These are phyloP conservation scores for Diaporthe sp. DNA, from an alignment of 2,329 filamentous ascomycete species.

Conservation along the genomic window DNA sequence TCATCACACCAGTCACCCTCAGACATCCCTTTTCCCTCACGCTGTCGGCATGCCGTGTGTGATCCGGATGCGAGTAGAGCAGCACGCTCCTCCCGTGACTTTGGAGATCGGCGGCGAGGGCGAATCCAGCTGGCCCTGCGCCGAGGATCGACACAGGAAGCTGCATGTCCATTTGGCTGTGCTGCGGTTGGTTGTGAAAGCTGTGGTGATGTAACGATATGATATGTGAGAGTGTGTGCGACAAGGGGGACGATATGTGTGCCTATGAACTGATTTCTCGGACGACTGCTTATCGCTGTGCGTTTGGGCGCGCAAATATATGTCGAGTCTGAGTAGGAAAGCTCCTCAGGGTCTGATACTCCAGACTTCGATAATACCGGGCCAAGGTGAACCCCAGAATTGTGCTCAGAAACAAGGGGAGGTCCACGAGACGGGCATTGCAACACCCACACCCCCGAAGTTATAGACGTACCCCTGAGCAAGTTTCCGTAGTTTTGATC, in stretches of 20 bases:
- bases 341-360: neutral
- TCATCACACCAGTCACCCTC: conserved; percentile 37
- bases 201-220: neutral
- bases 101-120: conserved; percentile 43
- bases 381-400: conserved; percentile 20
- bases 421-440: neutral
- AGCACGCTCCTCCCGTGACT: conserved; percentile 42
- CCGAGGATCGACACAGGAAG: conserved; percentile 43
- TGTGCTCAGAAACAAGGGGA: neutral
- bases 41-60: conserved; percentile 34
- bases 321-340: neutral
- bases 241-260: neutral
- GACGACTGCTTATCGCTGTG: neutral
- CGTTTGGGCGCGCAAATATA: neutral
- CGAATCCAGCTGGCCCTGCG: conserved; percentile 44
- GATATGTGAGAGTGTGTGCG: neutral
- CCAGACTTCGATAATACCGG: neutral
- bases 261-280: neutral
- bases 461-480: conserved; percentile 28
- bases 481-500: conserved; percentile 26
- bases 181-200: neutral
- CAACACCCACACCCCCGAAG: conserved; percentile 1
- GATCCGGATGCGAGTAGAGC: conserved; percentile 45
- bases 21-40: conserved; percentile 41
- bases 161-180: conserved; percentile 22